These are phyloP conservation scores for Ophiognomonia clavigignenti-juglandacearum DNA, from an alignment of 2,329 filamentous ascomycete genomes.

Conservation along the genomic window DNA sequence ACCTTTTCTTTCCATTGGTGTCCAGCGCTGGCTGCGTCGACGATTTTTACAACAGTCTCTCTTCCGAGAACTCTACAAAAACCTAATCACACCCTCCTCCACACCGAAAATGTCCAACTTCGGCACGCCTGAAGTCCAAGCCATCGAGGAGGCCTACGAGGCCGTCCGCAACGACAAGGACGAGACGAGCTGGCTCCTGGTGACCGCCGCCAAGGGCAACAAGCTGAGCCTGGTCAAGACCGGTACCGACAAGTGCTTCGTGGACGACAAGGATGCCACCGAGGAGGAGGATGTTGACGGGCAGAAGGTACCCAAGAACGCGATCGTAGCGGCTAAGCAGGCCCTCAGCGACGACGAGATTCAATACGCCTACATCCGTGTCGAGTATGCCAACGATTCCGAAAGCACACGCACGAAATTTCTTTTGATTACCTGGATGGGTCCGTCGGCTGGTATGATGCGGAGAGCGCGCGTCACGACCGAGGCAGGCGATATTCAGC, in stretches of 20 bases:
- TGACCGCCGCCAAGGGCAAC: conserved; percentile 53
- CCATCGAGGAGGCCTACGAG: conserved; percentile 58
- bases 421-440: conserved; percentile 64
- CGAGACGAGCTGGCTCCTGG: conserved; percentile 60
- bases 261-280: conserved; percentile 58
- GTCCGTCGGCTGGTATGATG: conserved; percentile 61
- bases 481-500: conserved; percentile 55
- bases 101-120: conserved; percentile 46
- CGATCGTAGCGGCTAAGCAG: conserved; percentile 48
- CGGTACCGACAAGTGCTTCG: conserved; percentile 56
- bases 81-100: background rate
- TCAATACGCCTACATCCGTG: conserved; percentile 61
- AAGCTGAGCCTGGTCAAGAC: conserved; percentile 51
- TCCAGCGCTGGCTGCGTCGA: background rate
- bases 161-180: conserved; percentile 64
- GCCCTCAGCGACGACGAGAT: conserved; percentile 55
- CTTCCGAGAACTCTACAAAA: background rate
- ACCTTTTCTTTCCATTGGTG: background rate
- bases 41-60: too few species aligned
- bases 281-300: conserved; percentile 58
- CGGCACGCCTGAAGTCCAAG: conserved; percentile 43
- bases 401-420: conserved; percentile 68
- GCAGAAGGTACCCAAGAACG: conserved; percentile 58
- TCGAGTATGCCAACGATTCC: conserved; percentile 68
- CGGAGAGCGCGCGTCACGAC: conserved; percentile 64